Evolutionary conservation across 2,329 filamentous ascomycete genomes (phyloP), one percentile per base, ranked within the genome.

Genomic region (Polychaeton citri): DNA sequence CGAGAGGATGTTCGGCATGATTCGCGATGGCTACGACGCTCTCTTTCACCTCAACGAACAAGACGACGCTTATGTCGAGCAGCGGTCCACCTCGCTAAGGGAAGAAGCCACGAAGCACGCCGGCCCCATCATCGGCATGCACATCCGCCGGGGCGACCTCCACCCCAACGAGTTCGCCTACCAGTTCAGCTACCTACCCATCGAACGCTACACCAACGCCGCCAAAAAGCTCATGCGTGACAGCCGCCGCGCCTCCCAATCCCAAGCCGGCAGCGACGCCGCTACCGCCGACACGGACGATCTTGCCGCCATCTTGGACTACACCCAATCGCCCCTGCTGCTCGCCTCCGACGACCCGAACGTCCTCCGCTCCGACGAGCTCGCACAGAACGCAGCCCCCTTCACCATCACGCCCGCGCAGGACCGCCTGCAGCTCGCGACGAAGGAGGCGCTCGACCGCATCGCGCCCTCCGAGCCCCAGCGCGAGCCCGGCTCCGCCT

Each of bases 311-410:
- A 72, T 86, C n/a, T 81, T 82, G 50, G 66, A 72, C 15, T 64
- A 74, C 12, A 62, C 70, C n/a, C 1, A 79, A 85, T 49, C 68
- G 85, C 39, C 58, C 54, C 57, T 83, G 26, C 56, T 92, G 1
- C 54, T 92, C 18, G 82, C 84, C 4, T 87, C 82, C 0, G 85
- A 93, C 53, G 84, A 93, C 51, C 82, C 84, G 0, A 73, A 76
- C 37, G 75, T 90, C 17, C 80, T 83, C 50, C 66, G 72, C 16
- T 65, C 74, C 8, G 63, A 71, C 2, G 81, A 86, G 48, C 69
- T 88, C 38, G 65, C 71, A 12, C 49, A 57, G 41, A 47, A 53
- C 15, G 43, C 44, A 3, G 33, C 45, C 5, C 48, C 50, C 4
- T 39, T 70, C 5, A 38, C 39, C 5, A 34, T 57, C 24, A 43